Conservation (phyloP, 331 rosid species). For the Arachis monticola region DNA sequence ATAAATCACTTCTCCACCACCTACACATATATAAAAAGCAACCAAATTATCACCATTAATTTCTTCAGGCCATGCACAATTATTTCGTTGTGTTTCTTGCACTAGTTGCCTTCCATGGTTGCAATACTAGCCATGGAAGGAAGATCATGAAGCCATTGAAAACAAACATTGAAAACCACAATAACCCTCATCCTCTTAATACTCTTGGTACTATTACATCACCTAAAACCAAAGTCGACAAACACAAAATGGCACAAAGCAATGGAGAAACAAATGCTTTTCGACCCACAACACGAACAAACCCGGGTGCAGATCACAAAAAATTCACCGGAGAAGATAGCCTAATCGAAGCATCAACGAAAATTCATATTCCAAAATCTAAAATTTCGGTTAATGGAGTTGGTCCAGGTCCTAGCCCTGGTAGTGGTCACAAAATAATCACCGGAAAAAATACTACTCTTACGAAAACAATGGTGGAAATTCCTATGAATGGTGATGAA, state of each 20-base stretch:
- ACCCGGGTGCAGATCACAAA: slow-evolving; percentile 51
- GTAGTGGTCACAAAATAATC: neutral
- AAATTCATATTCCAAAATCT: slow-evolving; percentile 10
- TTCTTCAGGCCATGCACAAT: slow-evolving; percentile 10
- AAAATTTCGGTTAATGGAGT: neutral
- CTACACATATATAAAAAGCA: neutral
- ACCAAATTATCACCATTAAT: neutral
- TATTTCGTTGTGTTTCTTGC: slow-evolving; percentile 23
- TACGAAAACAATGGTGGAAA: too few relatives aligned
- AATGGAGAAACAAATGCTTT: slow-evolving; percentile 33
- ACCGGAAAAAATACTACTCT: too few relatives aligned
- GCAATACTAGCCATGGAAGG: slow-evolving; percentile 37
- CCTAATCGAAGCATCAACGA: neutral
- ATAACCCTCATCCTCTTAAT: neutral
- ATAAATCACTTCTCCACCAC: neutral
- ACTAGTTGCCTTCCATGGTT: slow-evolving; percentile 29
- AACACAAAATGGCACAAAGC: neutral
- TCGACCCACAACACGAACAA: slow-evolving; percentile 47
- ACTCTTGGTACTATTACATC: neutral
- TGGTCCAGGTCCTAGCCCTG: slow-evolving; percentile 34
- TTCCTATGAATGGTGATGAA: too few relatives aligned
- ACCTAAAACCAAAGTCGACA: neutral
- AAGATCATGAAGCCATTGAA: slow-evolving; percentile 32
- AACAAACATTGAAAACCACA: slow-evolving; percentile 18
- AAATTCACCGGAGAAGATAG: neutral